Evolutionary conservation across 441 rosid genomes (phyloP).

Genomic region (Heliophila coronopifolia): DNA sequence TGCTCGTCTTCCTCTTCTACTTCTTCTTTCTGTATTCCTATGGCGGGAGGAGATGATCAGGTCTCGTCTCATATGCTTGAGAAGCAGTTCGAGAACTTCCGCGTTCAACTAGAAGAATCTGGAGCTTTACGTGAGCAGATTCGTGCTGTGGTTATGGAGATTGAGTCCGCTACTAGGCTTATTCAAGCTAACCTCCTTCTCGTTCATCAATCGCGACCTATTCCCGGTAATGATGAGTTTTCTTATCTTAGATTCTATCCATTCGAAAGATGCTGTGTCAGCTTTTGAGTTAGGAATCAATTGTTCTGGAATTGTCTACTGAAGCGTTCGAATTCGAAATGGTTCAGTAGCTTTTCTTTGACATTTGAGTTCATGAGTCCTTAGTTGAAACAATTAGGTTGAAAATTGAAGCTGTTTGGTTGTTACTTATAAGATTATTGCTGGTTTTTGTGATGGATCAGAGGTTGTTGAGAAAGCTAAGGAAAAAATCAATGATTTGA

Average conservation of each 20-base stretch:
- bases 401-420: constrained; percentile 1
- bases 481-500: constrained; percentile 48
- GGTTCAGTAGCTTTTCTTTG: neutral
- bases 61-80: constrained; percentile 42
- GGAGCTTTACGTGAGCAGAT: constrained; percentile 68
- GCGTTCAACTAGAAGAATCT: constrained; percentile 62
- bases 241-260: neutral
- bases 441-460: constrained; percentile 19
- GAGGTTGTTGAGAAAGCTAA: constrained; percentile 66
- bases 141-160: constrained; percentile 64
- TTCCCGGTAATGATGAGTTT: constrained; percentile 45
- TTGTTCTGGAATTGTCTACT: neutral
- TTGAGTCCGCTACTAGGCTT: constrained; percentile 65
- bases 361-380: neutral
- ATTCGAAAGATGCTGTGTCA: neutral
- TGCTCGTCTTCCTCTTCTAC: constrained; percentile 21
- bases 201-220: constrained; percentile 77
- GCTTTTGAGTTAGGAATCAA: neutral
- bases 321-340: neutral
- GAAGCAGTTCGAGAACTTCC: constrained; percentile 72
- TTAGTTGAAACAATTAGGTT: too few relatives aligned
- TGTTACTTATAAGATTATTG: neutral
- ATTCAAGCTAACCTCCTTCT: constrained; percentile 71
- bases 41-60: constrained; percentile 37
- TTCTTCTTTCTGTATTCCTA: constrained; percentile 25